Percentiles rank a stretch among this genome's conserved stretches.
phyloP scores from a whole-genome alignment of 768 basidiomycete species.

The Daedaleopsis nitida region DNA sequence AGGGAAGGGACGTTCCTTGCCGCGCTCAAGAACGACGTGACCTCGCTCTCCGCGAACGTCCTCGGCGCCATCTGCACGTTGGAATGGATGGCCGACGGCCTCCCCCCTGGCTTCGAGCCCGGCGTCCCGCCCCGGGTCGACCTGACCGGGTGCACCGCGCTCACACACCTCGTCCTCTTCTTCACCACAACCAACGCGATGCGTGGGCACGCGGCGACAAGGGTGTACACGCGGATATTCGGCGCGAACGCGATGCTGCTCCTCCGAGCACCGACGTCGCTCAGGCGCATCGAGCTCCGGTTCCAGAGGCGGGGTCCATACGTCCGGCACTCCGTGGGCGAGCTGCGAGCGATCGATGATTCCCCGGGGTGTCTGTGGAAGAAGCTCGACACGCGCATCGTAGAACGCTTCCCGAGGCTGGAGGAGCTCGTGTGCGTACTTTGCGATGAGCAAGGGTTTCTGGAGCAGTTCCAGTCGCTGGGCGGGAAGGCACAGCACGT shows the following conservation, averaged over 20 bases:
- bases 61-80: background rate
- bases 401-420: background rate
- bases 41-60: background rate
- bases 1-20: background rate
- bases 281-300: background rate
- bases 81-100: background rate
- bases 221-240: background rate
- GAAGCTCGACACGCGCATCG: background rate
- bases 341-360: background rate
- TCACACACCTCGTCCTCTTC: background rate
- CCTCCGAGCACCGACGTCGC: background rate
- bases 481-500: background rate
- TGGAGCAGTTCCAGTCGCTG: background rate
- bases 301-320: background rate
- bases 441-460: background rate
- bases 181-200: background rate
- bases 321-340: background rate
- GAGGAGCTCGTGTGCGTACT: background rate
- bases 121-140: background rate
- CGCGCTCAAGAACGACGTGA: background rate
- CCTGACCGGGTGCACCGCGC: background rate
- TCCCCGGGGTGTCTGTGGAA: background rate
- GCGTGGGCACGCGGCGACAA: background rate
- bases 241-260: background rate
- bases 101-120: background rate